Percentiles rank a stretch among this genome's conserved stretches.
These are phyloP conservation scores for Capsicum baccatum DNA, from an alignment of 257 asterid genomes.

Conservation along the genomic window DNA sequence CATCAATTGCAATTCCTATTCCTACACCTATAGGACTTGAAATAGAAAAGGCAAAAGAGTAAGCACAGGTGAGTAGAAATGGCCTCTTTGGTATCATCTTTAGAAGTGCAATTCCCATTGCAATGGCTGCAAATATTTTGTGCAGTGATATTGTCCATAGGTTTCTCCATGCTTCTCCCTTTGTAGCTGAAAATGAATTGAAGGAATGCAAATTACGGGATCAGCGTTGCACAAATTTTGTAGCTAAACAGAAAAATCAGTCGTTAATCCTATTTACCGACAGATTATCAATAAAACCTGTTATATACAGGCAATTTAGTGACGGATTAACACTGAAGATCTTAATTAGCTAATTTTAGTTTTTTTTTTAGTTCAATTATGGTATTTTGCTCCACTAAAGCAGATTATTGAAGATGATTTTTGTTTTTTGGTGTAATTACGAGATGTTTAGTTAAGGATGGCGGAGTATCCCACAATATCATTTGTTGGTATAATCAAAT, in stretches of 20 bases:
- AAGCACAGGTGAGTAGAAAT: conserved; percentile 58
- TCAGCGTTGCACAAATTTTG: neutral
- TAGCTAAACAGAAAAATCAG: neutral
- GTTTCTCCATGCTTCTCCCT: conserved; percentile 80
- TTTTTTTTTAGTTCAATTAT: neutral
- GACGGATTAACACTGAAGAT: neutral
- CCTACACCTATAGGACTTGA: conserved; percentile 90
- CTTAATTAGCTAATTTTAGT: neutral
- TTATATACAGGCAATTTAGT: neutral
- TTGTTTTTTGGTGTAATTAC: too few relatives aligned
- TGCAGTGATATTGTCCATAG: conserved; percentile 87
- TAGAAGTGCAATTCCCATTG: conserved; percentile 91
- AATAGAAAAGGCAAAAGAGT: conserved; percentile 79
- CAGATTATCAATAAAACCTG: neutral
- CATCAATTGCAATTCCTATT: conserved; percentile 85
- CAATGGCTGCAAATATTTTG: conserved; percentile 88
- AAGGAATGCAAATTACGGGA: neutral
- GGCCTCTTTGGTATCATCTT: conserved; percentile 90
- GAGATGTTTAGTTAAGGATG: neutral
- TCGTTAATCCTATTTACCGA: neutral
- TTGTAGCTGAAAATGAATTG: conserved; percentile 47
- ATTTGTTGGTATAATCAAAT: neutral
- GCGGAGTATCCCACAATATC: neutral
- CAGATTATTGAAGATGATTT: too few relatives aligned
- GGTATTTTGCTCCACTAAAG: neutral